Percentiles rank a stretch among this genome's conserved stretches.
Evolutionary conservation across 139 green algal genomes (phyloP).

Genomic region (Chlamydomonas applanata): DNA sequence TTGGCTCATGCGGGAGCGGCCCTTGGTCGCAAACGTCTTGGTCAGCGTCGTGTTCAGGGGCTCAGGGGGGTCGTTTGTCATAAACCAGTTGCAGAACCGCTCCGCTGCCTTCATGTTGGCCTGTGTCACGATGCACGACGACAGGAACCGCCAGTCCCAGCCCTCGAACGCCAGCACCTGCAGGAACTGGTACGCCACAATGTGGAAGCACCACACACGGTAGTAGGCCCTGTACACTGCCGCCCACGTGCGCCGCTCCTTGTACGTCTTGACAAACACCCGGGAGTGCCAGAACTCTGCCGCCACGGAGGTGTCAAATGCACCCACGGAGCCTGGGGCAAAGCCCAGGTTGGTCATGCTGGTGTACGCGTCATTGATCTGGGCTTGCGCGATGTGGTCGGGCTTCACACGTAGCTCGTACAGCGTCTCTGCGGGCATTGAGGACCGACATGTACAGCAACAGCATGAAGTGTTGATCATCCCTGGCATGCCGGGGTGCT

Average conservation of each 20-base stretch:
- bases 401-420: conserved; percentile 17
- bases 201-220: conserved; percentile 40
- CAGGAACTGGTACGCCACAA: conserved; percentile 43
- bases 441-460: neutral
- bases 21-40: conserved; percentile 35
- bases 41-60: conserved; percentile 32
- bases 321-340: conserved; percentile 9
- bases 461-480: too few relatives aligned
- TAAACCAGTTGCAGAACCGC: conserved; percentile 46
- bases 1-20: neutral
- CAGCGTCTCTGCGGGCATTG: conserved; percentile 11
- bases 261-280: conserved; percentile 58
- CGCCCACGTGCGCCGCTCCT: conserved; percentile 42
- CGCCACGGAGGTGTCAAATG: conserved; percentile 37
- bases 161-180: conserved; percentile 32
- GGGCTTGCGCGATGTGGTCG: neutral
- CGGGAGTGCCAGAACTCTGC: conserved; percentile 44
- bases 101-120: conserved; percentile 33
- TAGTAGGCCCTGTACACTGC: conserved; percentile 54
- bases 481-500: too few relatives aligned
- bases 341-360: conserved; percentile 43
- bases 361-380: conserved; percentile 36
- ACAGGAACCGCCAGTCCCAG: conserved; percentile 35
- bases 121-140: conserved; percentile 26
- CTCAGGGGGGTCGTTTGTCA: conserved; percentile 39